Percentiles rank a stretch among this genome's conserved stretches.
phyloP scores from a whole-genome alignment of 352 stramenopile species.

The Globisporangium acanthophoron region DNA sequence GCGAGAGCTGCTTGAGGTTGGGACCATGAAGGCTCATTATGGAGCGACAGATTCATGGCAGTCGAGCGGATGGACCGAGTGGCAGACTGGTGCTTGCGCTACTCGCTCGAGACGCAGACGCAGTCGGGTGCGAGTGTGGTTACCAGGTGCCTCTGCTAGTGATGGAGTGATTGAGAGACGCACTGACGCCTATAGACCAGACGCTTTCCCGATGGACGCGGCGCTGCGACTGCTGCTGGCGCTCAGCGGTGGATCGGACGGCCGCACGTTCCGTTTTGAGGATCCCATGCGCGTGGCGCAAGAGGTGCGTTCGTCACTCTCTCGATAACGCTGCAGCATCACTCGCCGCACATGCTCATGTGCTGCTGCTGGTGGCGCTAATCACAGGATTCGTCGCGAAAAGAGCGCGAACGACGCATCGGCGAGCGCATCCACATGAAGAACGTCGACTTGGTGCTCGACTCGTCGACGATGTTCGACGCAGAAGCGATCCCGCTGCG shows the following conservation, averaged over 20 bases:
- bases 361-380: background rate
- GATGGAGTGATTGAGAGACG: background rate
- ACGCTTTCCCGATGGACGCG: conserved; percentile 18
- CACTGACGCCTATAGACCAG: background rate
- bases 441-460: conserved; percentile 34
- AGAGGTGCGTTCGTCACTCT: conserved; percentile 6
- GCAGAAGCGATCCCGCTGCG: conserved; percentile 30
- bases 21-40: background rate
- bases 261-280: conserved; percentile 51
- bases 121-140: conserved; percentile 8
- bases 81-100: conserved; percentile 24
- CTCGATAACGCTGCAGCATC: background rate
- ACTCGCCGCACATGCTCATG: background rate
- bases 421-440: conserved; percentile 56
- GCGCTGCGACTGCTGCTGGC: conserved; percentile 51
- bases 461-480: conserved; percentile 25
- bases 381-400: background rate
- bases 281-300: conserved; percentile 30
- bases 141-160: no score
- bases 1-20: background rate
- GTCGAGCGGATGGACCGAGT: conserved; percentile 30
- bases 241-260: conserved; percentile 47
- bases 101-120: conserved; percentile 10
- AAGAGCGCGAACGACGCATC: conserved; percentile 18
- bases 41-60: conserved; percentile 19